Conservation (phyloP, 2,329 filamentous ascomycete species). For the Camptophora hylomeconis region DNA sequence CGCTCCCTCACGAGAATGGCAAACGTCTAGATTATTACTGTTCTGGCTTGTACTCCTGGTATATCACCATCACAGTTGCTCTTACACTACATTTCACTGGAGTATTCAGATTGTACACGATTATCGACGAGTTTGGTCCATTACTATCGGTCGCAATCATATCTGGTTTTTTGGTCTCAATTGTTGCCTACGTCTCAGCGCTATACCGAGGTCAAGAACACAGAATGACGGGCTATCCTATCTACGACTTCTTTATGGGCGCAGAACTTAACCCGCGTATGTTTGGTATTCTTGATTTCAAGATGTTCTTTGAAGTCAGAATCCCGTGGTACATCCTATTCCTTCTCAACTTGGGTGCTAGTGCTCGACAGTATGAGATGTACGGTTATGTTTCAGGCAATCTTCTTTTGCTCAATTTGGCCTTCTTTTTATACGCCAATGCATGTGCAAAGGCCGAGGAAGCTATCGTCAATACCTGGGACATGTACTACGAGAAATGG, state of each 20-base stretch:
- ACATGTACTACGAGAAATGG: constrained; percentile 96
- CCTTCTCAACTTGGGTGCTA: constrained; percentile 61
- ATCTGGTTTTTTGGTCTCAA: constrained; percentile 71
- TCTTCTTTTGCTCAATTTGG: constrained; percentile 71
- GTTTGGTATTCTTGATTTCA: constrained; percentile 75
- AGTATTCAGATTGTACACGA: constrained; percentile 75
- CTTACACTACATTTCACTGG: constrained; percentile 67
- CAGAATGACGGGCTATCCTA: constrained; percentile 71
- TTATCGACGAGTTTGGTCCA: constrained; percentile 91
- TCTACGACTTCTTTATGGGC: constrained; percentile 89
- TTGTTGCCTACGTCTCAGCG: constrained; percentile 78
- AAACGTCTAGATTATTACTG: constrained; percentile 91
- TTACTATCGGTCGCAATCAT: constrained; percentile 87
- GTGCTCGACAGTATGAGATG: constrained; percentile 67
- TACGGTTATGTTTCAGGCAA: constrained; percentile 83
- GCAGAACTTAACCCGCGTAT: constrained; percentile 77
- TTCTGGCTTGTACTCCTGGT: constrained; percentile 77
- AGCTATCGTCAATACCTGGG: constrained; percentile 79
- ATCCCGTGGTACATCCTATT: constrained; percentile 87
- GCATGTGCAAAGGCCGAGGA: constrained; percentile 88
- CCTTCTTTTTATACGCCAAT: constrained; percentile 84
- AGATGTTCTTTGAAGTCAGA: constrained; percentile 92
- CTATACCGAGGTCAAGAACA: constrained; percentile 68
- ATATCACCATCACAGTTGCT: constrained; percentile 64
- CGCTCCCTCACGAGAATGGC: constrained; percentile 66